Conservation (phyloP, 129 eudicot species). For the Arctium lappa region DNA sequence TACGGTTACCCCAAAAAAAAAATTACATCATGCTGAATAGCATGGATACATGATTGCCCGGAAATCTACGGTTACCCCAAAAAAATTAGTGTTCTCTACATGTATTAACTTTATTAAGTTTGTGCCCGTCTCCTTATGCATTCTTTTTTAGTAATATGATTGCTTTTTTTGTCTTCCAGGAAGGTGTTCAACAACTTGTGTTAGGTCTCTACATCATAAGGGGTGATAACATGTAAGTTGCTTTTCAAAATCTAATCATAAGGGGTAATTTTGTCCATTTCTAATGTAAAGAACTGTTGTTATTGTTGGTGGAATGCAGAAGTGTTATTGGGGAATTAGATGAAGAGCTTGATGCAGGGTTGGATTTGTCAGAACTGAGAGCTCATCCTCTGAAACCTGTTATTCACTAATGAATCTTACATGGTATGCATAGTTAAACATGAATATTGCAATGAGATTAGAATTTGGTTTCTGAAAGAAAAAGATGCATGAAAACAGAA, state of each 20-base stretch:
- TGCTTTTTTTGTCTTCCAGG: conserved; percentile 42
- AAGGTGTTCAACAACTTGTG: conserved; percentile 89
- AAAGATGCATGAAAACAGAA: no score
- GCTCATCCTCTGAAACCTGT: conserved; percentile 88
- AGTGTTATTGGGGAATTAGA: conserved; percentile 88
- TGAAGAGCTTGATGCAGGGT: conserved; percentile 72
- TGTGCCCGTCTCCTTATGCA: no score
- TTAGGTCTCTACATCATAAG: conserved; percentile 89
- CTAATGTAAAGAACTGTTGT: background rate
- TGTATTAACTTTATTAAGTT: background rate
- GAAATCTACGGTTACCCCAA: no score
- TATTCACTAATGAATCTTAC: conserved; percentile 43
- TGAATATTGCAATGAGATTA: background rate
- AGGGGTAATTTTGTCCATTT: background rate
- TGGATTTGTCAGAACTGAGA: conserved; percentile 64
- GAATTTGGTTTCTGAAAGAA: background rate
- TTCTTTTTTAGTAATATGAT: background rate
- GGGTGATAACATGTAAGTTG: conserved; percentile 86
- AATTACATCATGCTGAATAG: background rate
- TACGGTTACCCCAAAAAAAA: no score
- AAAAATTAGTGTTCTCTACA: background rate
- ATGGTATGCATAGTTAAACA: background rate
- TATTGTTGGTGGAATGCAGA: conserved; percentile 37
- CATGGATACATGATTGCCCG: background rate
- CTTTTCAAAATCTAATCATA: background rate